phyloP scores from a whole-genome alignment of 2,329 filamentous ascomycete genomes.

The Rosellinia necatrix region DNA sequence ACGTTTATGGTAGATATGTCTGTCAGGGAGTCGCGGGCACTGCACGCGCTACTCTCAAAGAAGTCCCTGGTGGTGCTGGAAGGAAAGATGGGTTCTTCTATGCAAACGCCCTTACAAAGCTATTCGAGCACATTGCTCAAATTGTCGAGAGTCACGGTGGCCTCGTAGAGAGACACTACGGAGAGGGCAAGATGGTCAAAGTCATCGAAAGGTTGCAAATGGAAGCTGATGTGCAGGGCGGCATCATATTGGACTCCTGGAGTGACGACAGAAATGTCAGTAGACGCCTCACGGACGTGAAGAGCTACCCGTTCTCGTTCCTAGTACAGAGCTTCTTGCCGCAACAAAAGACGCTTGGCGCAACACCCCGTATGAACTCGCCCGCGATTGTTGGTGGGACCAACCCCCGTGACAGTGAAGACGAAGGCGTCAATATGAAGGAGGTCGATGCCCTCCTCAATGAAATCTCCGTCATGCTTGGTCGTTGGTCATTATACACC shows the following conservation, averaged over 20 bases:
- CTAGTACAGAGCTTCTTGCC: conserved; percentile 91
- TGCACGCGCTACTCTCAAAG: conserved; percentile 79
- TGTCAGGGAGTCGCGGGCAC: conserved; percentile 90
- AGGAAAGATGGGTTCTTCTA: conserved; percentile 86
- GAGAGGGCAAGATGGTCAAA: conserved; percentile 86
- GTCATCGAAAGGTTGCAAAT: conserved; percentile 92
- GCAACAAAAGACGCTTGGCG: conserved; percentile 63
- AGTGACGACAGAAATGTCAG: conserved; percentile 85
- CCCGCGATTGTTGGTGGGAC: conserved; percentile 66
- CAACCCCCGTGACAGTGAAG: conserved; percentile 70
- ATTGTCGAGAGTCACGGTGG: conserved; percentile 92
- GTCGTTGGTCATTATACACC: conserved; percentile 89
- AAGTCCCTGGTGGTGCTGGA: conserved; percentile 62
- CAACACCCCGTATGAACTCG: conserved; percentile 73
- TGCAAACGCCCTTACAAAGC: conserved; percentile 82
- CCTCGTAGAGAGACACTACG: conserved; percentile 93
- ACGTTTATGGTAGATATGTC: conserved; percentile 95
- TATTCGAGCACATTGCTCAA: conserved; percentile 97
- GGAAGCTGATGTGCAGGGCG: conserved; percentile 94
- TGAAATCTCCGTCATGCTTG: conserved; percentile 90
- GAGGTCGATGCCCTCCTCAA: conserved; percentile 86
- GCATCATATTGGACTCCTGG: conserved; percentile 95
- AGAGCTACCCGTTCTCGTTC: conserved; percentile 97
- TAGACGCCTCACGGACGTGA: conserved; percentile 89
- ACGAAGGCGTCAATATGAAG: conserved; percentile 95